Evolutionary conservation across 1,284 basidiomycete genomes (phyloP).

Genomic region (Rhodofomes roseus): DNA sequence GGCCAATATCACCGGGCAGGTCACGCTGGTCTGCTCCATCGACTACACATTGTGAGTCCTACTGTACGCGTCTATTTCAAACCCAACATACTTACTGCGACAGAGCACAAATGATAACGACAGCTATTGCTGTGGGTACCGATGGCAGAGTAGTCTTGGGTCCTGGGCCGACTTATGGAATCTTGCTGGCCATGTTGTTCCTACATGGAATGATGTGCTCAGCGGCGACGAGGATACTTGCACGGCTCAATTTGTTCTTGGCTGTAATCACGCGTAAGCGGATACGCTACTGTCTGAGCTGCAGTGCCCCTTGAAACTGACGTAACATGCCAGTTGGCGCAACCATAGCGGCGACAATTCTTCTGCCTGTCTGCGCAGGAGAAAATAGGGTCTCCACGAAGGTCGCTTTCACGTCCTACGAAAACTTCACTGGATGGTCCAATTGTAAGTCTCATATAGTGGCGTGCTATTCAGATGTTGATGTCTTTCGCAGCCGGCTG

Average conservation of each 20-base stretch:
- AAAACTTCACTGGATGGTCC: slow-evolving; percentile 70
- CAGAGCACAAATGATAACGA: slow-evolving; percentile 71
- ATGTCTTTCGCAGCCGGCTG: slow-evolving; percentile 47
- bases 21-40: slow-evolving; percentile 67
- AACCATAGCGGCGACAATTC: slow-evolving; percentile 51
- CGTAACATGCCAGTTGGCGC: slow-evolving; percentile 13
- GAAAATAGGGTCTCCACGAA: slow-evolving; percentile 56
- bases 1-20: slow-evolving; percentile 59
- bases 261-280: slow-evolving; percentile 53
- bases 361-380: slow-evolving; percentile 53
- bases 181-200: slow-evolving; percentile 56
- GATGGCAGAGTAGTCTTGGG: slow-evolving; percentile 48
- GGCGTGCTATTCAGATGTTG: not conserved
- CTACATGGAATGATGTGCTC: slow-evolving; percentile 68
- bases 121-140: slow-evolving; percentile 58
- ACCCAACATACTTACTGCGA: not conserved
- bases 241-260: slow-evolving; percentile 64
- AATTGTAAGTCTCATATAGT: slow-evolving; percentile 37
- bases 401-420: slow-evolving; percentile 65
- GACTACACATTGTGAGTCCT: slow-evolving; percentile 58
- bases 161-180: slow-evolving; percentile 59
- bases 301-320: not conserved
- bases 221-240: slow-evolving; percentile 59
- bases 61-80: not conserved
- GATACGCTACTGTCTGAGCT: not conserved